Evolutionary conservation across 805 yeast species (phyloP), one percentile per base, ranked within the genome.

Genomic region (Lachancea dasiensis): DNA sequence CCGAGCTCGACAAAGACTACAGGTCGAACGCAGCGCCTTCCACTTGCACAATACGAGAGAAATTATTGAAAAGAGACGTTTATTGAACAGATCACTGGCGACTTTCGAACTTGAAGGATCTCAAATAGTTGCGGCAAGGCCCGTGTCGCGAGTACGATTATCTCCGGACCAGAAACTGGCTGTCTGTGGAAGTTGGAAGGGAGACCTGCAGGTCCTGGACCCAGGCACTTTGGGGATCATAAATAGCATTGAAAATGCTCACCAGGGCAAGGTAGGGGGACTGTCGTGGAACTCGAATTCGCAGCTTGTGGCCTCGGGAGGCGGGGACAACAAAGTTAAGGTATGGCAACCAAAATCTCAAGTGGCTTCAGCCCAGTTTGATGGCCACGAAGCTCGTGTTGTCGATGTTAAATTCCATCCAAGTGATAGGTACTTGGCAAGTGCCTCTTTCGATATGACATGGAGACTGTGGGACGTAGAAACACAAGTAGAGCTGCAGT

Each of bases 401-500:
- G 69, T 81, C 1, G 65, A 72, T 13, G 60, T 79, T 0, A 70
- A 72, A 24, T 73, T 77, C 44, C 95, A 87, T 58, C 95, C 95
- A 1, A 48, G 63, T 3, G 77, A 78, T 1, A 46, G 58, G 2
- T 74, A 56, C 47, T 45, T 82, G 1, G 83, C 79, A 0, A 71
- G 85, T 8, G 81, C 95, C 0, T 87, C 96, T 0, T 80, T 72
- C 51, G 97, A 90, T 59, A 69, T 69, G 46, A 85, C 95, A 0
- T 90, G 96, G 96, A 72, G 86, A 43, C 56, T 86, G 3, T 89
- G 95, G 95, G 96, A 90, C 57, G 46, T 77, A 0, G 61, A 63
- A 9, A 71, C 67, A 4, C 57, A 60, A 11, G 53, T 54, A 21
- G 77, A 77, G 37, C 51, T 90, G 5, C 63, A 74, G 27, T 66